Conservation (phyloP, 139 green algal species). For the Coelastrella sp. region DNA sequence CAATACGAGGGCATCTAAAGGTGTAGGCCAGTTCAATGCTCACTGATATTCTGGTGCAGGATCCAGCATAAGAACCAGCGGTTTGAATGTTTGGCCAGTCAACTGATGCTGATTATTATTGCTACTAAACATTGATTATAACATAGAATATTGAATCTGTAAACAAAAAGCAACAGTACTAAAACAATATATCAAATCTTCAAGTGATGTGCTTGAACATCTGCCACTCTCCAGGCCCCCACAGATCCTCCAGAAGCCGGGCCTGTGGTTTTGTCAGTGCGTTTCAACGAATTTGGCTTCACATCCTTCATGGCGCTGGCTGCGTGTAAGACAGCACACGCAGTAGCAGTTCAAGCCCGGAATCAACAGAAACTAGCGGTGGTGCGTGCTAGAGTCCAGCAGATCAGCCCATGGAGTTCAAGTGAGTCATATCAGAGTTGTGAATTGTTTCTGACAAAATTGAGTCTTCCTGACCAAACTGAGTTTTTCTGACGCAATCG, state of each 20-base stretch:
- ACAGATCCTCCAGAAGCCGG: background rate
- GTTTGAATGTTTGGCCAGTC: too few species aligned
- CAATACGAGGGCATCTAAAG: too few species aligned
- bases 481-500: background rate
- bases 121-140: too few species aligned
- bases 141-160: too few species aligned
- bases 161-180: too few species aligned
- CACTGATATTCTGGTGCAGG: too few species aligned
- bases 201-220: too few species aligned
- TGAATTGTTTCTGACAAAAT: background rate
- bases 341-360: background rate
- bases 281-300: background rate
- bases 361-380: background rate
- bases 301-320: background rate
- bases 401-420: background rate
- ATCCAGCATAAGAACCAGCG: too few species aligned
- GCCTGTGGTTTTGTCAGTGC: background rate
- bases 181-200: background rate
- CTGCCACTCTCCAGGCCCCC: background rate
- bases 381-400: background rate
- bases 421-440: background rate
- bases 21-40: too few species aligned
- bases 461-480: background rate
- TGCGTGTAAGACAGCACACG: background rate
- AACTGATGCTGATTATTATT: too few species aligned